Percentiles rank a stretch among this genome's conserved stretches.
These are phyloP conservation scores for Phlyctochytrium planicorne DNA, from an alignment of 192 early-diverging fungal species.

Conservation along the genomic window DNA sequence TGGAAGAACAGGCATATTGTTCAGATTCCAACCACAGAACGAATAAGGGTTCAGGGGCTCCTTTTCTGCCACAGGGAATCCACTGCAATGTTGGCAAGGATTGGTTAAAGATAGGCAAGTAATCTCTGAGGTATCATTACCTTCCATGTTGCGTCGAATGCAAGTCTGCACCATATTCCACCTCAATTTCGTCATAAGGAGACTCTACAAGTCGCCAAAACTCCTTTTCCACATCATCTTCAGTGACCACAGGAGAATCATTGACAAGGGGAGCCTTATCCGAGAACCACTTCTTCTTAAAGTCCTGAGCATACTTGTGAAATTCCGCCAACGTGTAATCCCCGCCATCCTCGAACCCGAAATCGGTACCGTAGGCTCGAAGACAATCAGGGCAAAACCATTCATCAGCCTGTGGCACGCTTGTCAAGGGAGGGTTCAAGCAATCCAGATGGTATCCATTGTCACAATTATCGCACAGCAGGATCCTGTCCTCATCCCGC, in stretches of 20 bases:
- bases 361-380: slow-evolving; percentile 74
- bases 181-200: slow-evolving; percentile 83
- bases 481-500: slow-evolving; percentile 61
- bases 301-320: slow-evolving; percentile 72
- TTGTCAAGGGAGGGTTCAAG: slow-evolving; percentile 61
- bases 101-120: slow-evolving; percentile 5
- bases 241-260: slow-evolving; percentile 46
- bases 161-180: slow-evolving; percentile 96
- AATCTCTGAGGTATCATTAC: slow-evolving; percentile 34
- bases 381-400: slow-evolving; percentile 92
- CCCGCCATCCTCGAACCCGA: slow-evolving; percentile 89
- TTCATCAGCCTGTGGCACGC: slow-evolving; percentile 53
- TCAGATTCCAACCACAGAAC: slow-evolving; percentile 82
- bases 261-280: slow-evolving; percentile 24
- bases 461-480: slow-evolving; percentile 89
- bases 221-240: slow-evolving; percentile 82
- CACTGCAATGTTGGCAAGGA: slow-evolving; percentile 54
- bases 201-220: slow-evolving; percentile 92
- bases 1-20: slow-evolving; percentile 76
- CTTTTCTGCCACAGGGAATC: slow-evolving; percentile 74
- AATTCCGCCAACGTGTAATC: slow-evolving; percentile 75
- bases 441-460: slow-evolving; percentile 81
- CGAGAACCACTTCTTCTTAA: slow-evolving; percentile 77
- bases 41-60: slow-evolving; percentile 67
- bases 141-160: slow-evolving; percentile 89